Conservation (phyloP, 2,329 filamentous ascomycete genomes). For the Aspergillus sp. region DNA sequence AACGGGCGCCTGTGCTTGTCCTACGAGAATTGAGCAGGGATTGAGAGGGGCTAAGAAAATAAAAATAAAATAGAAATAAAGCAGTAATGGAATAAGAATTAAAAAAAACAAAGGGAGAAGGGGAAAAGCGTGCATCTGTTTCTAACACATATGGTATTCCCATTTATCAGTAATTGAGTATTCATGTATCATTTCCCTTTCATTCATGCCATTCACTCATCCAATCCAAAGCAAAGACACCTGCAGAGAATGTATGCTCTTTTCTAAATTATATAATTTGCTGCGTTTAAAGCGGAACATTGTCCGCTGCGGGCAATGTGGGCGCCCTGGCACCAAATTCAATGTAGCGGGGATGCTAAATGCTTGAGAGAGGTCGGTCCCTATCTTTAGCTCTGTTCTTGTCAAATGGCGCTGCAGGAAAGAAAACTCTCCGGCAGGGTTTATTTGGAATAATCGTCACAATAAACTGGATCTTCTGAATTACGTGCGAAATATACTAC, state of each 20-base stretch:
- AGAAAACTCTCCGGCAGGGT: slow-evolving; percentile 15
- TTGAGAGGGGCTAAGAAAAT: neutral
- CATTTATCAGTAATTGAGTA: neutral
- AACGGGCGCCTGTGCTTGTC: slow-evolving; percentile 18
- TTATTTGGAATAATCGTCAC: neutral
- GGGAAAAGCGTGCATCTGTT: neutral
- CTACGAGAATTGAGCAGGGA: neutral
- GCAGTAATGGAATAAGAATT: neutral
- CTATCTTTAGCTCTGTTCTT: slow-evolving; percentile 3
- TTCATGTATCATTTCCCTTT: neutral
- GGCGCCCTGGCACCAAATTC: neutral
- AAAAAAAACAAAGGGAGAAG: neutral
- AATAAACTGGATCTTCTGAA: neutral
- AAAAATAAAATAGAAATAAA: neutral
- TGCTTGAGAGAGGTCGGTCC: slow-evolving; percentile 1
- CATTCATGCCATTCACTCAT: neutral
- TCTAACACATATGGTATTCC: neutral
- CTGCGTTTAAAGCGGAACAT: neutral
- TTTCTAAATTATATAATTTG: neutral
- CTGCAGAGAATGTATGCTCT: neutral
- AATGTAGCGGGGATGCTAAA: neutral
- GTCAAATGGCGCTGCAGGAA: slow-evolving; percentile 11
- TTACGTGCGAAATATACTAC: neutral
- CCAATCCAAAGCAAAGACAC: neutral
- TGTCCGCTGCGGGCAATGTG: neutral